Conservation (phyloP, 768 basidiomycete genomes). For the Tricholoma saponaceum region DNA sequence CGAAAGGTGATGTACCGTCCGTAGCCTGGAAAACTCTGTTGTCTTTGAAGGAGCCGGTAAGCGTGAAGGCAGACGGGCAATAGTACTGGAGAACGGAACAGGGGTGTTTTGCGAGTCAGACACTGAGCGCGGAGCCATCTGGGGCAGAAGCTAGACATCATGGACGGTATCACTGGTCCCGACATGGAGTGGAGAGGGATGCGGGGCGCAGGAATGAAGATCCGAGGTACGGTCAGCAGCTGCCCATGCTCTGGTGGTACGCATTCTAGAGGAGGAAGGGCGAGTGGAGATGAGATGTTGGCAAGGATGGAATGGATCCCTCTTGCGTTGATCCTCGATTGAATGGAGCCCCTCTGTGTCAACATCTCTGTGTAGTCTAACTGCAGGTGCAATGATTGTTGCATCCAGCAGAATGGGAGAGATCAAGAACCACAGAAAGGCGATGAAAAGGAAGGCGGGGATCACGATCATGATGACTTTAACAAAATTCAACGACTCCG, state of each 20-base stretch:
- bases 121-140: background rate
- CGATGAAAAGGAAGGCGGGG: constrained; percentile 18
- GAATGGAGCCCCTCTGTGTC: constrained; percentile 12
- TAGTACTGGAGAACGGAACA: background rate
- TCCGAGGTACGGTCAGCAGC: background rate
- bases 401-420: constrained; percentile 15
- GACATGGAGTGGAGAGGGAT: constrained; percentile 7
- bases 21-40: too few relatives aligned
- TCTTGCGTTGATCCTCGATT: constrained; percentile 9
- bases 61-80: background rate
- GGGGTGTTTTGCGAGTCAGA: background rate
- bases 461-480: constrained; percentile 20
- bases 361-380: background rate
- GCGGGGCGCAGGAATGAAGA: background rate
- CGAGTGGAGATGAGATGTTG: constrained; percentile 5
- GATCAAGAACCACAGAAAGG: constrained; percentile 22
- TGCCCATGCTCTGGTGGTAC: background rate
- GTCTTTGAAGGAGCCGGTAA: background rate
- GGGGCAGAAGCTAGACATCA: background rate
- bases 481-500: background rate
- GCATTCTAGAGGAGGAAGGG: background rate
- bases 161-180: background rate
- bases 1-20: too few relatives aligned
- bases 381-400: background rate
- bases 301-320: constrained; percentile 15